These are phyloP conservation scores for Sarocladium brachiariae DNA, from an alignment of 2,329 filamentous ascomycete species.

Conservation along the genomic window DNA sequence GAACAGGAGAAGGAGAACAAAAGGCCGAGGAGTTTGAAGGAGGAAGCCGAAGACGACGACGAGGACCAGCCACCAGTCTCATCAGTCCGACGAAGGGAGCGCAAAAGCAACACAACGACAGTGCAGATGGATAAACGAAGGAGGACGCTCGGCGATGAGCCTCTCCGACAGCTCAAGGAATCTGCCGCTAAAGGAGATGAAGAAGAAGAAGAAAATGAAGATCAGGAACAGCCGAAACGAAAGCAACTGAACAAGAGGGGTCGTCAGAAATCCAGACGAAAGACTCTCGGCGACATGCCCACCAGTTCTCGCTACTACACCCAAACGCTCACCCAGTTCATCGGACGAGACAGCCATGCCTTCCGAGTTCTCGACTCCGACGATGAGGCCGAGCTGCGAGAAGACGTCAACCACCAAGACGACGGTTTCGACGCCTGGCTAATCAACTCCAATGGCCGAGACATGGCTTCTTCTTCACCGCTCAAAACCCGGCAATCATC, in stretches of 20 bases:
- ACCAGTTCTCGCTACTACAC: conserved; percentile 31
- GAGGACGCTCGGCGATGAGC: conserved; percentile 14
- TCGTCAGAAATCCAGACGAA: conserved; percentile 19
- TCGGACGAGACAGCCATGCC: conserved; percentile 17
- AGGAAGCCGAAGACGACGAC: conserved; percentile 1
- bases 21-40: conserved; percentile 11
- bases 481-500: conserved; percentile 22
- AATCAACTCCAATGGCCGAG: neutral
- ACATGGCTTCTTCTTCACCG: neutral
- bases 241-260: no score
- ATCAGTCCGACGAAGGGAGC: neutral
- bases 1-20: conserved; percentile 14
- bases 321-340: conserved; percentile 35
- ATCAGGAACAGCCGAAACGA: neutral
- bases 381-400: conserved; percentile 23
- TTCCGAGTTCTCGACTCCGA: conserved; percentile 31
- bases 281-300: conserved; percentile 23
- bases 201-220: conserved; percentile 3
- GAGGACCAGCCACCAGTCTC: neutral
- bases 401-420: conserved; percentile 11
- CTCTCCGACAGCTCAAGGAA: neutral
- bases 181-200: neutral
- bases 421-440: conserved; percentile 29
- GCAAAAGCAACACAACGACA: conserved; percentile 16
- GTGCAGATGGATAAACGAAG: conserved; percentile 16